A percentile compares a stretch with the other conserved stretches of the same genome.
Conservation (phyloP, 2,329 filamentous ascomycete species). For the Aureobasidium sp. region DNA sequence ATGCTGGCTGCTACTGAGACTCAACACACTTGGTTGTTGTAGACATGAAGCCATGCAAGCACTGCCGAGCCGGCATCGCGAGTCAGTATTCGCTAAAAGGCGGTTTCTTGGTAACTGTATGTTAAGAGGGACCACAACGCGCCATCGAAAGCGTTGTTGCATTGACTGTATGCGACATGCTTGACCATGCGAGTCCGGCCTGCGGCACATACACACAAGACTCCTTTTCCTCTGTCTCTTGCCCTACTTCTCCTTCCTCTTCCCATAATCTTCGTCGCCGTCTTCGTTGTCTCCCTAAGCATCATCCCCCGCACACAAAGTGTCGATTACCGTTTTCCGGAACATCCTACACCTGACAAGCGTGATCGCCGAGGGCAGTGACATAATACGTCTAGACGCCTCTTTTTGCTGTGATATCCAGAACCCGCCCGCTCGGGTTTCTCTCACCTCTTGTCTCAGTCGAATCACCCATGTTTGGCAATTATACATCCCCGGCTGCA, state of each 20-base stretch:
- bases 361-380: neutral
- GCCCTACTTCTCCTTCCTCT: neutral
- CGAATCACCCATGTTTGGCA: slow-evolving; percentile 32
- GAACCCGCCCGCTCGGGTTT: neutral
- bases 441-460: neutral
- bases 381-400: slow-evolving; percentile 1
- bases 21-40: neutral
- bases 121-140: neutral
- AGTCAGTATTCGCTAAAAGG: neutral
- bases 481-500: slow-evolving; percentile 28
- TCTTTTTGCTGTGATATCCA: neutral
- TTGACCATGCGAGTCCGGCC: neutral
- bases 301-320: neutral
- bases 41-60: neutral
- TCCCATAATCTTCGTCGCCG: no score
- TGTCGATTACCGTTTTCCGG: neutral
- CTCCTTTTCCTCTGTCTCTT: neutral
- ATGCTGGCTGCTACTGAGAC: no score
- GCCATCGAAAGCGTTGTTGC: neutral
- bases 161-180: neutral
- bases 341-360: neutral
- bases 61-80: neutral
- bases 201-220: neutral
- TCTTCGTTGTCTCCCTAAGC: neutral
- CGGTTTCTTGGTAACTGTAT: neutral